These are phyloP conservation scores for Colletotrichum sublineola DNA, from an alignment of 2,329 filamentous ascomycete species.

Conservation along the genomic window DNA sequence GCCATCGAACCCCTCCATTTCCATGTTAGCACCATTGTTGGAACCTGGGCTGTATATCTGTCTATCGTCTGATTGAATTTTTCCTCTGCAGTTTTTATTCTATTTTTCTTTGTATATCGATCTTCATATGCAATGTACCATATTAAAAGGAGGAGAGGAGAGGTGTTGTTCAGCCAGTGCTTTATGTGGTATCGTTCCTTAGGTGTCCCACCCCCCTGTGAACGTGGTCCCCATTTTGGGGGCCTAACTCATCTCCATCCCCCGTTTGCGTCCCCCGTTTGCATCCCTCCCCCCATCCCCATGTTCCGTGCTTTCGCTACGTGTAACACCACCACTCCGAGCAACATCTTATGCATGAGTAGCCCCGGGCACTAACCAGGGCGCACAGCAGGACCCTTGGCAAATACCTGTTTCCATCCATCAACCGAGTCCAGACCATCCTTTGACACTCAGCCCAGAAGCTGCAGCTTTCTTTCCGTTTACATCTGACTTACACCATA, in stretches of 20 bases:
- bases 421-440: conserved; percentile 29
- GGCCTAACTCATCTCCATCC: conserved; percentile 35
- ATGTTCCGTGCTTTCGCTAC: conserved; percentile 32
- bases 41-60: conserved; percentile 5
- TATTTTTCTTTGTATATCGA: too few relatives aligned
- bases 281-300: conserved; percentile 26
- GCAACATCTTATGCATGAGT: conserved; percentile 36
- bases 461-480: conserved; percentile 21
- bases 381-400: conserved; percentile 39
- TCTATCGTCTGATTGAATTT: background rate
- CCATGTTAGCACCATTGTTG: conserved; percentile 8
- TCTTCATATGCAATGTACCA: too few relatives aligned
- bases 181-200: background rate
- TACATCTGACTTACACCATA: conserved; percentile 19
- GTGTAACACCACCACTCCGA: conserved; percentile 18
- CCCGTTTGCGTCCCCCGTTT: conserved; percentile 6
- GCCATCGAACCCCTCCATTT: conserved; percentile 11
- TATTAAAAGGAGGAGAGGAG: background rate
- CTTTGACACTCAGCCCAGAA: conserved; percentile 32
- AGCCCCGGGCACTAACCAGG: conserved; percentile 38
- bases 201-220: background rate
- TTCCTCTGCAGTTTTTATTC: background rate
- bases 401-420: conserved; percentile 26
- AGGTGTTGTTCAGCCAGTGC: background rate
- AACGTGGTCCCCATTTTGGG: conserved; percentile 30